These are phyloP conservation scores for Saprolegnia parasitica DNA, from an alignment of 352 stramenopile species.

Conservation along the genomic window DNA sequence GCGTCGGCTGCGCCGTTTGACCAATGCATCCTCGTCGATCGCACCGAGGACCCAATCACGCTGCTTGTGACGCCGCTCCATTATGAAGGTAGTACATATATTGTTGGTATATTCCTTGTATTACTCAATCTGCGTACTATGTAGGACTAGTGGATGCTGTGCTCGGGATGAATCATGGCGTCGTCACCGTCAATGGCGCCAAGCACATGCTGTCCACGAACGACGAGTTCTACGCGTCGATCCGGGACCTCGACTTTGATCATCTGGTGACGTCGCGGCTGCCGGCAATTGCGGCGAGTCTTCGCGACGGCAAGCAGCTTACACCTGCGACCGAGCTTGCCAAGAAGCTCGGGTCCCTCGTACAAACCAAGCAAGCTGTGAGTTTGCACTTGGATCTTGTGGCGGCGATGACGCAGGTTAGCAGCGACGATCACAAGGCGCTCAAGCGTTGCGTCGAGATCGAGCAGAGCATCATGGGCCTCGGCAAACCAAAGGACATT, in stretches of 20 bases:
- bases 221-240: slow-evolving; percentile 65
- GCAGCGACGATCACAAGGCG: slow-evolving; percentile 48
- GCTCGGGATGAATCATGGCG: slow-evolving; percentile 64
- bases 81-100: slow-evolving; percentile 49
- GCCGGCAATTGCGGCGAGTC: slow-evolving; percentile 32
- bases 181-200: slow-evolving; percentile 55
- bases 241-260: slow-evolving; percentile 81
- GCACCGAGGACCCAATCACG: slow-evolving; percentile 72
- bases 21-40: slow-evolving; percentile 63
- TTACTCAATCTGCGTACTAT: not conserved
- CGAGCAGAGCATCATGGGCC: slow-evolving; percentile 76
- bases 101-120: no score
- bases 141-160: slow-evolving; percentile 57
- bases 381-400: slow-evolving; percentile 63
- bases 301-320: slow-evolving; percentile 28
- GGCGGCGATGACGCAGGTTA: slow-evolving; percentile 45
- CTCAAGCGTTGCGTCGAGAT: slow-evolving; percentile 66
- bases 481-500: slow-evolving; percentile 54
- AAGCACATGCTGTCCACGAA: slow-evolving; percentile 63
- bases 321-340: slow-evolving; percentile 48
- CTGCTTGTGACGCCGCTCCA: slow-evolving; percentile 81
- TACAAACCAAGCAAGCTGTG: slow-evolving; percentile 68
- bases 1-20: slow-evolving; percentile 34
- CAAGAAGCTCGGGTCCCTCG: slow-evolving; percentile 59
- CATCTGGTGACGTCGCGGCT: slow-evolving; percentile 35